A percentile compares a stretch with the other conserved stretches of the same genome.
phyloP scores from a whole-genome alignment of 176 grass and related monocot species.

The Ampelocalamus luodianensis region DNA sequence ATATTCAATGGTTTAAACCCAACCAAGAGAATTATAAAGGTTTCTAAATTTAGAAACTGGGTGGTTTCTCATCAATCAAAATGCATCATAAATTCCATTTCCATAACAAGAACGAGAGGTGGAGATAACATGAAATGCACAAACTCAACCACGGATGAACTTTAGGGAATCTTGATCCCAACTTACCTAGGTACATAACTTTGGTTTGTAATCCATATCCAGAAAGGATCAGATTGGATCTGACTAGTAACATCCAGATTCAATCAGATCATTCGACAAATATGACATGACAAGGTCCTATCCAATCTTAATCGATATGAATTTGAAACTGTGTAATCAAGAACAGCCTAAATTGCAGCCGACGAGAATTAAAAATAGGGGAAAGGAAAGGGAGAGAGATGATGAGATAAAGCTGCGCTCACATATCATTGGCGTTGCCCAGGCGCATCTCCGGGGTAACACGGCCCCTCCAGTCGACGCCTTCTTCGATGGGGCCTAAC shows the following conservation, averaged over 20 bases:
- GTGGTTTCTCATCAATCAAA: too few species aligned
- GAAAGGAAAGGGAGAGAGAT: background rate
- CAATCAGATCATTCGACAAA: background rate
- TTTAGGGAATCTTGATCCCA: background rate
- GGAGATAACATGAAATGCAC: background rate
- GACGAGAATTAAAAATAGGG: background rate
- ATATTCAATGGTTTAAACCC: background rate
- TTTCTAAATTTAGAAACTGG: background rate
- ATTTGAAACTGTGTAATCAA: background rate
- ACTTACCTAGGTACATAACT: background rate
- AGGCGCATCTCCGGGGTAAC: background rate
- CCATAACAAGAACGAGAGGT: background rate
- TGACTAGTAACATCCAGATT: background rate
- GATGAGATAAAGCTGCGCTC: background rate
- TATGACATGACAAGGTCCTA: background rate
- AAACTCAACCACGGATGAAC: background rate
- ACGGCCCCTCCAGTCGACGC: background rate
- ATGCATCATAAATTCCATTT: background rate
- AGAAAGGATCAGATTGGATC: background rate
- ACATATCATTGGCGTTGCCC: background rate
- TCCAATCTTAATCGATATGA: background rate
- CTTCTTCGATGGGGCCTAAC: background rate
- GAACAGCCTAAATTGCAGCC: background rate
- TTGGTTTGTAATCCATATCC: background rate
- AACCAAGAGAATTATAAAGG: background rate